Evolutionary conservation across 441 rosid genomes (phyloP).

Genomic region (Brassica balearica): DNA sequence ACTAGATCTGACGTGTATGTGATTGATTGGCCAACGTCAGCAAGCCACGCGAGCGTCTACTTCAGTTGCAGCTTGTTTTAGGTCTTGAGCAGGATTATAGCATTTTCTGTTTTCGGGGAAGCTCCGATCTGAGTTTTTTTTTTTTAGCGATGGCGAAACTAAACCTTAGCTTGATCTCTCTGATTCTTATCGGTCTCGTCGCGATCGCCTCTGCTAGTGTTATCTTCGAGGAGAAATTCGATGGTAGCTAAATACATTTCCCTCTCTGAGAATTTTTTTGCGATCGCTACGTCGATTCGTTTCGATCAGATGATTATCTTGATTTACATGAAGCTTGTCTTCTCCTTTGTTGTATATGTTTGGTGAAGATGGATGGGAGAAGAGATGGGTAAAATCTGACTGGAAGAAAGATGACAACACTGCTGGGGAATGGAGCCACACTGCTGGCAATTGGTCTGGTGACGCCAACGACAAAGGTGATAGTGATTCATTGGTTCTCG

Average conservation of each 20-base stretch:
- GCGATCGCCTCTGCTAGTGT: slow-evolving; percentile 64
- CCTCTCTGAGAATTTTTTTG: background rate
- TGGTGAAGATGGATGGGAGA: slow-evolving; percentile 80
- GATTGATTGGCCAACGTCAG: slow-evolving; percentile 29
- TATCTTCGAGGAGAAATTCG: slow-evolving; percentile 88
- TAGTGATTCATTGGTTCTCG: slow-evolving; percentile 6
- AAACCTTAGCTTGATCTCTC: slow-evolving; percentile 53
- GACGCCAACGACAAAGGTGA: slow-evolving; percentile 85
- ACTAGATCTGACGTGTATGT: slow-evolving; percentile 21
- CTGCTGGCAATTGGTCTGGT: slow-evolving; percentile 92
- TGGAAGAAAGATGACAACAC: slow-evolving; percentile 87
- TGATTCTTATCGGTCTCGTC: slow-evolving; percentile 47
- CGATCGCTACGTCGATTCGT: slow-evolving; percentile 1
- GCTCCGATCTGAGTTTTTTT: slow-evolving; percentile 29
- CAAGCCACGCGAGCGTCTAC: slow-evolving; percentile 11
- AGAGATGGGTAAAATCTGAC: slow-evolving; percentile 82
- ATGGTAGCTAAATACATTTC: slow-evolving; percentile 52
- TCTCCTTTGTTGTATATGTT: slow-evolving; percentile 8
- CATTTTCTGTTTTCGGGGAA: slow-evolving; percentile 15
- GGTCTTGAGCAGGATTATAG: background rate
- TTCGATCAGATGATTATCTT: background rate
- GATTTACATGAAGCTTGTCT: background rate
- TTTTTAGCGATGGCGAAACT: slow-evolving; percentile 43
- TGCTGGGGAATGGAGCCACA: slow-evolving; percentile 90
- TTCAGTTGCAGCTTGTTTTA: slow-evolving; percentile 25